Evolutionary conservation across 257 asterid genomes (phyloP), one percentile per base, ranked within the genome.

Genomic region (Primulina huaijiensis): DNA sequence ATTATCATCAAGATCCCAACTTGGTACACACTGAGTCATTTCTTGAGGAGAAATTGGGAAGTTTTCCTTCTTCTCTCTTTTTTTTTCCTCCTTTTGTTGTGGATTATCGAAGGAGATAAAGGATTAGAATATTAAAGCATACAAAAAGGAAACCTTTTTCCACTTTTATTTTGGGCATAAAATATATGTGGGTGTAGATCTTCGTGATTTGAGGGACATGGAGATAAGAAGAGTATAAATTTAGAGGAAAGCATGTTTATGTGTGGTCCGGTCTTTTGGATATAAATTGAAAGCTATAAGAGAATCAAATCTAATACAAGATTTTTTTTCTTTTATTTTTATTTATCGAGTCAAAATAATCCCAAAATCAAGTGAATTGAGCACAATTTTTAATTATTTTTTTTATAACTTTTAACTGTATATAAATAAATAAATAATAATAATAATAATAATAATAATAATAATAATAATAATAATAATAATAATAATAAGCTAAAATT

Each of bases 21-120:
- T 85, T 4, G 95, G 98, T 5, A 86, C 96, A 38, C 95, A 84
- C 73, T 83, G 94, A 70, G 40, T 87, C 98, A 89, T 89, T 38
- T 52, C 37, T 43, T 5, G 10, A 38, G 21, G 4, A 3, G 4
- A 70, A 12, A 23, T 64, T 57, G 25, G 14, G 19, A 5, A 50
- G 3, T 25, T 2, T 43, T 14, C 9, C 38, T 34, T 14, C 3
- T 12, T 3, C 12, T 12, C 5, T 43, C 7, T 43, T 11, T 11
- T 0, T 40, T 40, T 9, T 12, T 12, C 4, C 2, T 38, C 30
- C 30, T 10, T 43, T 12, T 3, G 2, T 43, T 16, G 20, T 50
- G 21, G 16, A 50, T 12, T 16, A 50, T 50, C 17, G 57, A 14
- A 50, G 57, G 8, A 16, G 20, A 50, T 5, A 50, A 16, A 50